Conservation (phyloP, 768 basidiomycete genomes). For the Calocybe cyanea region DNA sequence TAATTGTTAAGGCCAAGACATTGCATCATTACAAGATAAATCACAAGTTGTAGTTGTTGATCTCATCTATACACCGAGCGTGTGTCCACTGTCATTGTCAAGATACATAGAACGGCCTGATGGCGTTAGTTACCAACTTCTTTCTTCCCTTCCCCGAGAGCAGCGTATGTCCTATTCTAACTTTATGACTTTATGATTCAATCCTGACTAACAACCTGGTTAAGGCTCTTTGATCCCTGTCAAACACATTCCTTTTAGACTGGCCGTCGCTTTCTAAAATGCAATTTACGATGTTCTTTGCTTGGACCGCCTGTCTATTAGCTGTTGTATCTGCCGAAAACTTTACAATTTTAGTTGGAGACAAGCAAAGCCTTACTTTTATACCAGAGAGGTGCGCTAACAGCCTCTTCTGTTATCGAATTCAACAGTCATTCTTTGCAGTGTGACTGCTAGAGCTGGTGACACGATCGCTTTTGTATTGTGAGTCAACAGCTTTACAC, state of each 20-base stretch:
- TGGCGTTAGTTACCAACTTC: neutral
- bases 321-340: constrained; percentile 25
- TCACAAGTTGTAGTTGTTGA: too few species aligned
- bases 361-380: constrained; percentile 21
- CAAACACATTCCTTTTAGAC: constrained; percentile 13
- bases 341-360: constrained; percentile 31
- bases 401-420: neutral
- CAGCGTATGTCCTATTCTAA: constrained; percentile 24
- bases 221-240: constrained; percentile 19
- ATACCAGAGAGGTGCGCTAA: constrained; percentile 18
- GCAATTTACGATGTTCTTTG: constrained; percentile 10
- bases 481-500: constrained; percentile 18
- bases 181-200: constrained; percentile 6
- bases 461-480: constrained; percentile 46
- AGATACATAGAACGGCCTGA: too few species aligned
- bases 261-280: constrained; percentile 9
- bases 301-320: constrained; percentile 21
- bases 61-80: too few species aligned
- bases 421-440: constrained; percentile 12
- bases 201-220: constrained; percentile 5
- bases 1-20: constrained; percentile 10
- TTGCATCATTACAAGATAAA: neutral
- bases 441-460: constrained; percentile 30
- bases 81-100: too few species aligned
- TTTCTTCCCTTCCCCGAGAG: constrained; percentile 19